Evolutionary conservation across 495 filamentous ascomycete species (phyloP).

Genomic region (Rhypophila decipiens): DNA sequence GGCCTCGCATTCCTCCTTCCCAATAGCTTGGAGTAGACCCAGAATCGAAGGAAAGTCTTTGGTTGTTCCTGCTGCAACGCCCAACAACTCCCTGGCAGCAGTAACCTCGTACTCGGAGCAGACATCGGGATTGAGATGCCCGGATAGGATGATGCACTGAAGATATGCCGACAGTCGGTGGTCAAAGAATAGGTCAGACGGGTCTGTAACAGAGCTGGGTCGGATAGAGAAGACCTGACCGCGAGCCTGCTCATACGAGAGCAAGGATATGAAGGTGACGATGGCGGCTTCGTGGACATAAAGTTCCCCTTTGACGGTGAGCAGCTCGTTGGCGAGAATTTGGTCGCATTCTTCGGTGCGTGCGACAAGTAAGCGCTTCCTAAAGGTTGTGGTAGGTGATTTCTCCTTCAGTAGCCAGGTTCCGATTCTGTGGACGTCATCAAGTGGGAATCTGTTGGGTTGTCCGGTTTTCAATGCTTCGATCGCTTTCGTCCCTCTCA

Average conservation of each 20-base stretch:
- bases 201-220: not conserved
- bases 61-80: not conserved
- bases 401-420: conserved; percentile 1
- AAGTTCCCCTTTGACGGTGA: conserved; percentile 4
- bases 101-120: conserved; percentile 9
- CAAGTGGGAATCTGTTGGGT: conserved; percentile 5
- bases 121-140: not conserved
- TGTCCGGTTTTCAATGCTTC: not conserved
- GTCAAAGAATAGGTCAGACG: conserved; percentile 6
- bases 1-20: not conserved
- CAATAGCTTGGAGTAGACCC: conserved; percentile 3
- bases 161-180: conserved; percentile 5
- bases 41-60: conserved; percentile 10
- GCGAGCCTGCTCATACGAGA: conserved; percentile 8
- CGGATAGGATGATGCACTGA: conserved; percentile 6
- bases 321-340: conserved; percentile 8
- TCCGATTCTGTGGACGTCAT: conserved; percentile 4
- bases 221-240: conserved; percentile 6
- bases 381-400: conserved; percentile 1
- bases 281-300: conserved; percentile 10
- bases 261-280: conserved; percentile 6
- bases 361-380: not conserved
- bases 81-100: conserved; percentile 8
- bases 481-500: conserved; percentile 6
- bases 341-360: conserved; percentile 6